Base-by-base conservation (phyloP, 208 protist genomes). In the Trypanosoma conorhini region DNA sequence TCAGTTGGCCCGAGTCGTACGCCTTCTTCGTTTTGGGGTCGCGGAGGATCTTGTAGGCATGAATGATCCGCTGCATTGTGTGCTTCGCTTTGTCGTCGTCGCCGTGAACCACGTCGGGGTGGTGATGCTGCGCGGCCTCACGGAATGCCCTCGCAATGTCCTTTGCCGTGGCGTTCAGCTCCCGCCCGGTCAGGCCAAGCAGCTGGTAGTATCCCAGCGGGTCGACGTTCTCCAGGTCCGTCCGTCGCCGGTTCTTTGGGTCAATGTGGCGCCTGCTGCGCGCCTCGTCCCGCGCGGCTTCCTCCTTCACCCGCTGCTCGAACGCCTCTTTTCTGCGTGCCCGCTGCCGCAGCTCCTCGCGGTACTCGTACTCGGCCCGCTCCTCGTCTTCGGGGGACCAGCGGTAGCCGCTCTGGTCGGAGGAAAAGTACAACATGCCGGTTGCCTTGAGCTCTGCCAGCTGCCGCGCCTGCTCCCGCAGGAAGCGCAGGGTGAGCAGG, bases 171-270 rank as follows among this genome's bases (percentile, higher is more conserved):
- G 86, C 79, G 12, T 78, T 74, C 54, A 88, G 83, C 68, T 96
- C 91, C 76, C 82, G 81, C 24, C 91, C 91, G 60, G 76, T 72
- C 26, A 96, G 79, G 5, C 88, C 88, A 1, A 96, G 83, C 44
- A 96, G 61, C 59, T 83, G 73, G 80, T 96, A 96, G 82, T 91
- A 94, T 48, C 91, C 89, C n/a, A 91, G 82, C n/a, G 91, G 88
- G 70, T 96, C 91, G 5, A 79, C 76, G 44, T 94, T 79, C 30
- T 82, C 77, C 30, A 96, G 76, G 64, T 93, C 89, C 2, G 79
- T 90, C 62, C 91, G 88, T 31, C 87, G 86, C 42, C 91, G 83
- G 60, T 83, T 81, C 65, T 82, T 85, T 3, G 87, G 59, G 58
- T 96, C 81, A 50, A 92, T 82, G 52, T 90, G 81, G 24, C 70